Base-by-base conservation (phyloP, 2,329 filamentous ascomycete genomes). In the Graphilbum sp. region DNA sequence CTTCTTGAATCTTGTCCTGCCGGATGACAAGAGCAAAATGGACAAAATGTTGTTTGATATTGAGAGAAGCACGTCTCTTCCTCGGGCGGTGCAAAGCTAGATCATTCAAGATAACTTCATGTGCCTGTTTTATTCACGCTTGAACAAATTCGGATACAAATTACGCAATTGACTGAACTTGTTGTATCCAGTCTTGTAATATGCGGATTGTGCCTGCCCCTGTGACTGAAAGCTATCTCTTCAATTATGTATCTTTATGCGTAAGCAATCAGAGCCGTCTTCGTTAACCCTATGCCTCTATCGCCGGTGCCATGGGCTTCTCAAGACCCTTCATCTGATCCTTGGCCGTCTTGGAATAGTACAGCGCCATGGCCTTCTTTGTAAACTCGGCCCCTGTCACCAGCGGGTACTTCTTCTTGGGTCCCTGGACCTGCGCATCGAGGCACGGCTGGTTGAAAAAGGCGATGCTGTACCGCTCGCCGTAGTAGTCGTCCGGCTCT, bases 371-470 rank as follows among this genome's bases (percentile, higher is more conserved):
- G 1, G 69, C 69, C 35, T 57, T 61, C 15, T 59, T 51, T n/a
- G 65, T 72, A 42, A 74, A 72, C 45, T 73, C 59, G 40, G 61
- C 63, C 3, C 69, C 69, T 0, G 67, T 72, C 17, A 73, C 60
- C 39, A 61, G 50, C 2, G 65, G 62, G 50, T 72, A 74, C 51
- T 71, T 74, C 52, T 66, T 66, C 50, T 52, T 32, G 3, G 66
- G 68, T 0, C 69, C 69, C 47, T 71, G 67, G 20, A 72, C 70
- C 41, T 57, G 47, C 1, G 61, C 58, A 49, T 70, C 64, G 45
- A 60, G 63, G 47, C 63, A 66, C 2, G 69, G 66, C 54, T 75
- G 69, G 41, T 72, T 74, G 52, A 75, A 74, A 44, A 65, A 74
- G 1, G 69, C 69, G 45, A 75, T 70, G 45, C 64, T 69, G 47